phyloP scores from a whole-genome alignment of 805 yeast species.

The Kodamaea neixiangensis region DNA sequence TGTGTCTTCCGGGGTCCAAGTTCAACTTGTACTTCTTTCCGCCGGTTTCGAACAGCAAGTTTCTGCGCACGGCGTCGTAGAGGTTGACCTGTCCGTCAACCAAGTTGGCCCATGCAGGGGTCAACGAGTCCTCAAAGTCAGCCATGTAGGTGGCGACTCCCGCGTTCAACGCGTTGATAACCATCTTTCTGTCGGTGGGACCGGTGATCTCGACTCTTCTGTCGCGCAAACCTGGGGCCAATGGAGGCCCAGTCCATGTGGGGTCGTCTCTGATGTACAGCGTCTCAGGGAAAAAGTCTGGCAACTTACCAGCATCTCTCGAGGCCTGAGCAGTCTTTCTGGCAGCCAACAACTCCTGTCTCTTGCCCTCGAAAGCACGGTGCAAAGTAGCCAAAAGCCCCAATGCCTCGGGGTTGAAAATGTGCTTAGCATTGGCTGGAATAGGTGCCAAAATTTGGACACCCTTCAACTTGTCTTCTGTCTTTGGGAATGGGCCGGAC shows the following conservation, averaged over 20 bases:
- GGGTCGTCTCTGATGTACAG: constrained; percentile 66
- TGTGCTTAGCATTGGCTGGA: constrained; percentile 50
- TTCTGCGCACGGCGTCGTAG: constrained; percentile 73
- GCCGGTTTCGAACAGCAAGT: constrained; percentile 47
- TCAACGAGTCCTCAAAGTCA: constrained; percentile 81
- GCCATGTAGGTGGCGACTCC: constrained; percentile 83
- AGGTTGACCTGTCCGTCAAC: constrained; percentile 80
- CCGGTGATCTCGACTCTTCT: constrained; percentile 85
- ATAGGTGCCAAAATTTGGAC: constrained; percentile 57
- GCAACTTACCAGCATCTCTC: constrained; percentile 61
- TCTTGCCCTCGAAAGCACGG: constrained; percentile 64
- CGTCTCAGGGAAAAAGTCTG: constrained; percentile 72
- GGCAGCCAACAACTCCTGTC: constrained; percentile 60
- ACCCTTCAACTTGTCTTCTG: constrained; percentile 47
- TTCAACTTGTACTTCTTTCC: constrained; percentile 48
- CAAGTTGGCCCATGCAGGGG: constrained; percentile 82
- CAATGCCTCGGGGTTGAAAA: constrained; percentile 61
- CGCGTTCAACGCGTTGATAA: constrained; percentile 77
- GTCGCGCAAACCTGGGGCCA: constrained; percentile 71
- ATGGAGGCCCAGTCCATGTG: constrained; percentile 73
- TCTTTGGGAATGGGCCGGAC: constrained; percentile 48
- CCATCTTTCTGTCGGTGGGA: constrained; percentile 83
- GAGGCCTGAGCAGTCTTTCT: constrained; percentile 60
- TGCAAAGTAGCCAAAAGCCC: constrained; percentile 73
- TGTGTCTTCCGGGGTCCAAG: constrained; percentile 52